These are phyloP conservation scores for Sphagnum magellanicum DNA, from an alignment of 228 moss, liverwort and hornwort genomes.

Conservation along the genomic window DNA sequence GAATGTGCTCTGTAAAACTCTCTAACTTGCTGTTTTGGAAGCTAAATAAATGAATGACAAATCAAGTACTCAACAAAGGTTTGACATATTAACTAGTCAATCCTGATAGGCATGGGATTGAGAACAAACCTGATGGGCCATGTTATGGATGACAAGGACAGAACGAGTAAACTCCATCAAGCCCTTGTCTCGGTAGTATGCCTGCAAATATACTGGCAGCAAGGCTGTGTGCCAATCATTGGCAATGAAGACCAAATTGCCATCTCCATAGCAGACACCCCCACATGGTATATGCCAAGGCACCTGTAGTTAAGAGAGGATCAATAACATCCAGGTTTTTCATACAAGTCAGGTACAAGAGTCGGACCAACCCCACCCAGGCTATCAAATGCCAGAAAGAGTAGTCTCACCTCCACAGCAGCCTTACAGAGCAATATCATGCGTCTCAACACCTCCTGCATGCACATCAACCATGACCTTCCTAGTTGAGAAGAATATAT, in stretches of 20 bases:
- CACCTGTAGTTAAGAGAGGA: conserved; percentile 24
- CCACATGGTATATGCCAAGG: conserved; percentile 91
- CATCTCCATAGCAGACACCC: conserved; percentile 76
- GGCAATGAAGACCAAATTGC: conserved; percentile 76
- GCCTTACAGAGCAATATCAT: conserved; percentile 83
- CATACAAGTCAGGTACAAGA: not conserved
- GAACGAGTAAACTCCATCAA: conserved; percentile 66
- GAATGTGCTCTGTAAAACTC: not conserved
- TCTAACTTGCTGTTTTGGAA: not conserved
- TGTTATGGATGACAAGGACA: conserved; percentile 71
- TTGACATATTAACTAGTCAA: no score
- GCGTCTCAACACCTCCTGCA: conserved; percentile 49
- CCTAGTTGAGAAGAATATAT: not conserved
- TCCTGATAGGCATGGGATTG: not conserved
- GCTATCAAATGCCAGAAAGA: not conserved
- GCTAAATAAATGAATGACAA: not conserved
- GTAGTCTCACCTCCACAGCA: conserved; percentile 46
- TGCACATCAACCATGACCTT: not conserved
- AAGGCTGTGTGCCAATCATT: conserved; percentile 90
- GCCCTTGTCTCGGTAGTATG: conserved; percentile 69
- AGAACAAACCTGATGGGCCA: conserved; percentile 73
- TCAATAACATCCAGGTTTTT: not conserved
- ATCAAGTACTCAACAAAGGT: no score
- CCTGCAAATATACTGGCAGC: conserved; percentile 79
- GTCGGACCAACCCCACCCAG: not conserved